Evolutionary conservation across 441 rosid species (phyloP).

Genomic region (Adansonia grandidieri): DNA sequence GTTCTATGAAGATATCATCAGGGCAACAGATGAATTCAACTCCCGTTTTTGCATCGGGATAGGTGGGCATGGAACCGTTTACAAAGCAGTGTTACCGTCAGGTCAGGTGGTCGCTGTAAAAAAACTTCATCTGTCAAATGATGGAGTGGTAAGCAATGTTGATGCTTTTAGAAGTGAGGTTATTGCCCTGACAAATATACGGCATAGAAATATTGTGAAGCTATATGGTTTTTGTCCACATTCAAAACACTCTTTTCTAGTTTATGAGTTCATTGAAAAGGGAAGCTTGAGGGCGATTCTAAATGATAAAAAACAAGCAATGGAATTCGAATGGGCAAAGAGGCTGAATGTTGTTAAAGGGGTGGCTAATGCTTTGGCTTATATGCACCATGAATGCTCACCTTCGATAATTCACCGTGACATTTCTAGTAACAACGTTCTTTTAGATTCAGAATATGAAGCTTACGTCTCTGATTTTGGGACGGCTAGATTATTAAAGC

Average conservation of each 20-base stretch:
- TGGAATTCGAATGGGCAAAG: constrained; percentile 47
- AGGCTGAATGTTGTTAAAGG: constrained; percentile 55
- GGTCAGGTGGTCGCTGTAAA: constrained; percentile 31
- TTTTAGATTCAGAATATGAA: not conserved
- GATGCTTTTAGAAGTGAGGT: not conserved
- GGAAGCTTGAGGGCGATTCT: not conserved
- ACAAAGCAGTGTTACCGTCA: constrained; percentile 19
- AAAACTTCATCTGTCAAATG: constrained; percentile 20
- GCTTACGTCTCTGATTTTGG: constrained; percentile 2
- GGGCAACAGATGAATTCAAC: constrained; percentile 22
- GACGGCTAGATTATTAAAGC: constrained; percentile 49
- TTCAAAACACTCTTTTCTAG: not conserved
- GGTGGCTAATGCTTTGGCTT: not conserved
- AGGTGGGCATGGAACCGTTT: constrained; percentile 24
- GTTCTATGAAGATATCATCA: not conserved
- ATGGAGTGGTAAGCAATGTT: not conserved
- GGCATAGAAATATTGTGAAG: not conserved
- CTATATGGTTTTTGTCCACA: not conserved
- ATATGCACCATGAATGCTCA: constrained; percentile 10
- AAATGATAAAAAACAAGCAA: not conserved
- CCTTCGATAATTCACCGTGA: not conserved
- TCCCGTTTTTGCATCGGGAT: constrained; percentile 11
- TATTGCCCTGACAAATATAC: not conserved
- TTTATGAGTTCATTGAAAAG: not conserved
- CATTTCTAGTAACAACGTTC: constrained; percentile 9